Conservation (phyloP, 441 rosid species). For the Arabidopsis lyrata region DNA sequence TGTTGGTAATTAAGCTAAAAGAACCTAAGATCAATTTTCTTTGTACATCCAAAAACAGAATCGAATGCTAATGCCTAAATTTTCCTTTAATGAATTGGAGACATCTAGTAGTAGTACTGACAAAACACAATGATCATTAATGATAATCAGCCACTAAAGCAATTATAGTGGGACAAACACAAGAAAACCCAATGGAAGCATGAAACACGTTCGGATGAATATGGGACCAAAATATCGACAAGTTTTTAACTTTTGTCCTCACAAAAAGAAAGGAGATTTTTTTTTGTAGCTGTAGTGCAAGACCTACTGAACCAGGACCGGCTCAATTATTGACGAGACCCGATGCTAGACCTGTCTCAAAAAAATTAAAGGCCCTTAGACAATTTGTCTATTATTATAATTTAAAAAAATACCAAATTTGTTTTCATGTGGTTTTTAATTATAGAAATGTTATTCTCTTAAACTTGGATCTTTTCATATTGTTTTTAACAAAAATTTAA, state of each 20-base stretch:
- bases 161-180: conserved; percentile 15
- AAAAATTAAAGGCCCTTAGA: too few relatives aligned
- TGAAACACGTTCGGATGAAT: conserved; percentile 20
- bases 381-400: too few relatives aligned
- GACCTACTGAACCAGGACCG: too few relatives aligned
- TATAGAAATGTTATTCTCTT: too few relatives aligned
- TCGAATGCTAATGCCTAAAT: neutral
- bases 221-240: conserved; percentile 8
- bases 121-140: neutral
- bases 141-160: neutral
- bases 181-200: neutral
- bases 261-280: neutral
- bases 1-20: neutral
- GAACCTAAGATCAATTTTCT: neutral
- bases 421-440: too few relatives aligned
- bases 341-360: too few relatives aligned
- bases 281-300: too few relatives aligned
- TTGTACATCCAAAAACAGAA: neutral
- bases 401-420: too few relatives aligned
- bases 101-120: neutral
- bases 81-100: neutral
- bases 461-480: too few relatives aligned
- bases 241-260: neutral
- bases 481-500: too few relatives aligned
- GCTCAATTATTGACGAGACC: too few relatives aligned